Conservation (phyloP, 2,329 filamentous ascomycete species). For the Teratosphaeria pseudoeucalypti region DNA sequence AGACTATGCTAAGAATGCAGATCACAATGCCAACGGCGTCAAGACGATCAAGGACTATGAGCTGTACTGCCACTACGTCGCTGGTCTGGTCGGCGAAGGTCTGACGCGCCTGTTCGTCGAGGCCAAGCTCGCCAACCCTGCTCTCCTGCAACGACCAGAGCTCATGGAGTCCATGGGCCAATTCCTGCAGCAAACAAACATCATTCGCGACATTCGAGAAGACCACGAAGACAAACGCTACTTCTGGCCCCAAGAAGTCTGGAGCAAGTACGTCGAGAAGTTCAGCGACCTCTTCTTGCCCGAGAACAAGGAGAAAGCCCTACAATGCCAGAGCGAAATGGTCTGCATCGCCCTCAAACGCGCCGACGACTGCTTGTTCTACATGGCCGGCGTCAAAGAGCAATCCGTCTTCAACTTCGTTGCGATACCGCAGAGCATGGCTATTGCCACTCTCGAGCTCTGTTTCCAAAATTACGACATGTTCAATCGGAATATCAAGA, state of each 20-base stretch:
- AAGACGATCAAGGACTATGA: slow-evolving; percentile 83
- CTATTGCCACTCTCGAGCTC: slow-evolving; percentile 84
- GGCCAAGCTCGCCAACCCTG: slow-evolving; percentile 75
- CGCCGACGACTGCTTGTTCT: slow-evolving; percentile 90
- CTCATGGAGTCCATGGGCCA: slow-evolving; percentile 94
- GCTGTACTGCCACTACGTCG: slow-evolving; percentile 95
- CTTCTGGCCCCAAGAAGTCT: slow-evolving; percentile 94
- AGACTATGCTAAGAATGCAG: slow-evolving; percentile 78
- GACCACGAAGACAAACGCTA: slow-evolving; percentile 77
- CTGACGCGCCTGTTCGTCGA: slow-evolving; percentile 83
- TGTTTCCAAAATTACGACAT: slow-evolving; percentile 86
- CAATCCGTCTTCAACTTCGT: slow-evolving; percentile 99
- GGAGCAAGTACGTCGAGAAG: slow-evolving; percentile 84
- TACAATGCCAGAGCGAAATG: slow-evolving; percentile 89
- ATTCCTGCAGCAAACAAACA: slow-evolving; percentile 97
- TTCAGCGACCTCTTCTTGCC: slow-evolving; percentile 87
- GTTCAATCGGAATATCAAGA: slow-evolving; percentile 84
- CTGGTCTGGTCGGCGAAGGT: slow-evolving; percentile 94
- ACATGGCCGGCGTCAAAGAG: slow-evolving; percentile 87
- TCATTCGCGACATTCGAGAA: slow-evolving; percentile 89
- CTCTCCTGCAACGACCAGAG: slow-evolving; percentile 64
- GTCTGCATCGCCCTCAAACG: slow-evolving; percentile 79
- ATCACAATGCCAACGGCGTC: slow-evolving; percentile 62
- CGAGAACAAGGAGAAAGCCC: slow-evolving; percentile 62
- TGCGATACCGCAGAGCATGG: slow-evolving; percentile 94